Evolutionary conservation across 805 yeast genomes (phyloP).

Genomic region (Metschnikowia lunata): DNA sequence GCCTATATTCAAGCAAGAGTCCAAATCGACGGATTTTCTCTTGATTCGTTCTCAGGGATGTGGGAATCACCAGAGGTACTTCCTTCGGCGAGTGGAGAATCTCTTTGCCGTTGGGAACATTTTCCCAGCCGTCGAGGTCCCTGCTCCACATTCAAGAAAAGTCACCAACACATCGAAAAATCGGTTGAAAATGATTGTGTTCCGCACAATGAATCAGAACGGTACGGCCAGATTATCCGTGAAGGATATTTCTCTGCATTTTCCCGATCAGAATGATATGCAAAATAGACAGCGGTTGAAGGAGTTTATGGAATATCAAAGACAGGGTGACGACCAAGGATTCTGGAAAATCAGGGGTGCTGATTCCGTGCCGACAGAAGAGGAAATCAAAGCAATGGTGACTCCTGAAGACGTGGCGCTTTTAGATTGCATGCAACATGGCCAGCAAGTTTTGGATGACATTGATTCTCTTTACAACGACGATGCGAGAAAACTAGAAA

Average conservation of each 20-base stretch:
- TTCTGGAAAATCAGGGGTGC: conserved; percentile 77
- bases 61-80: conserved; percentile 67
- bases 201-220: conserved; percentile 72
- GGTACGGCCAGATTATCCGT: conserved; percentile 74
- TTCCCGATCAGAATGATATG: conserved; percentile 96
- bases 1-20: conserved; percentile 86
- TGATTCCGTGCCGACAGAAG: conserved; percentile 66
- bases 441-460: conserved; percentile 86
- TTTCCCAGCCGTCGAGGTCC: conserved; percentile 89
- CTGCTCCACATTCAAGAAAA: conserved; percentile 96
- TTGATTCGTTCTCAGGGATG: conserved; percentile 76
- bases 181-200: conserved; percentile 89
- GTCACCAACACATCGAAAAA: conserved; percentile 91
- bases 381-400: conserved; percentile 74
- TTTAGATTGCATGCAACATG: conserved; percentile 87
- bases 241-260: conserved; percentile 83
- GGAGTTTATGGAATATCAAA: conserved; percentile 96
- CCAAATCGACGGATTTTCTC: conserved; percentile 73
- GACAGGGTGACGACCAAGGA: conserved; percentile 92
- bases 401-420: conserved; percentile 87
- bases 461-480: conserved; percentile 50
- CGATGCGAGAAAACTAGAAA: conserved; percentile 27
- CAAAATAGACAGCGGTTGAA: conserved; percentile 92
- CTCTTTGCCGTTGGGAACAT: conserved; percentile 87
- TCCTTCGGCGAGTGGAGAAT: conserved; percentile 62